Base-by-base conservation (phyloP, 1,139 yeast genomes). In the Lodderomyces margitis region DNA sequence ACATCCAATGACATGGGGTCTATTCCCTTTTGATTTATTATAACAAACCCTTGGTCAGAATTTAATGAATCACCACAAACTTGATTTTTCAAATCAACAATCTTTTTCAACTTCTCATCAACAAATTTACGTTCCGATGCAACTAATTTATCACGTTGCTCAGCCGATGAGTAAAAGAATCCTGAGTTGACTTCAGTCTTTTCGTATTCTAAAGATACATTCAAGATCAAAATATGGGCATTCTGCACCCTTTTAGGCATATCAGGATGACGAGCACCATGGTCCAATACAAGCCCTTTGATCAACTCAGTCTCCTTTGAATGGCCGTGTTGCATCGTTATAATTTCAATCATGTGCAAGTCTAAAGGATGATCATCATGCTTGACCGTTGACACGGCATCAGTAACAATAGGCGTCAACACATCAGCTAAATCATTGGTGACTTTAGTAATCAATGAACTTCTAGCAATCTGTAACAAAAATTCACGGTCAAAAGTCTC, bases 211-310 rank as follows among this genome's bases (percentile, higher is more conserved):
- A 94, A 74, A 4, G 96, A 87, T 36, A 94, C 98, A 62, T 94
- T 94, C 56, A 94, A 75, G 40, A 88, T 94, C 58, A 94, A 75
- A 35, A 94, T 81, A 57, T 80, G 74, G 1, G 97, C 96, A 63
- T 92, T 87, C 52, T 80, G 79, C 17, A 92, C 84, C 44, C 82
- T 69, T 54, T 82, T 86, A 45, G 98, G 98, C 99, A 94, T 94
- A 64, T 92, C 98, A 34, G 99, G 99, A 70, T 94, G 98, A 61
- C 99, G 81, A 12, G 97, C 97, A 48, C 99, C 99, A 61, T 94
- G 99, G 61, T 94, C 99, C 52, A 94, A 75, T 31, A 92, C 98
- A 53, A 94, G 77, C 35, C 99, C 99, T 55, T 78, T 82, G 50
- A 94, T 74, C 50, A 94, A 79, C 55, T 78, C 78, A 16, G 98